phyloP scores from a whole-genome alignment of 1,139 yeast genomes.

The Sporopachydermia cereana region DNA sequence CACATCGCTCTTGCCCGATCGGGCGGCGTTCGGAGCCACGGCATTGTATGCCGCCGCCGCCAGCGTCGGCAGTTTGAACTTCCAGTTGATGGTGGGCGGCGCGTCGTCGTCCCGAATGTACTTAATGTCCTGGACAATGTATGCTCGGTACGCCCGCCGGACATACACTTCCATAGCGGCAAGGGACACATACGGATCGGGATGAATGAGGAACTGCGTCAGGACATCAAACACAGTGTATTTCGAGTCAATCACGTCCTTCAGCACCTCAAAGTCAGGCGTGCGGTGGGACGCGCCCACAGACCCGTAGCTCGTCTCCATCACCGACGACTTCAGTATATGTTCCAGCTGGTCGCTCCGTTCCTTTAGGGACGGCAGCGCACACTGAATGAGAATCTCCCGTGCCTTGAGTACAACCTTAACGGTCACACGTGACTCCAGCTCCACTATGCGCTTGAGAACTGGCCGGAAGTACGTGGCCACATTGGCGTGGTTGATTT shows the following conservation, averaged over 20 bases:
- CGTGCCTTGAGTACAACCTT: slow-evolving; percentile 95
- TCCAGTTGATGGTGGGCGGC: slow-evolving; percentile 71
- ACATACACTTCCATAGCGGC: slow-evolving; percentile 97
- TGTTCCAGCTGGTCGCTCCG: slow-evolving; percentile 96
- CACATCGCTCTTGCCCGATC: slow-evolving; percentile 28
- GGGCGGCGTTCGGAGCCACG: slow-evolving; percentile 37
- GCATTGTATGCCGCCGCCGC: slow-evolving; percentile 55
- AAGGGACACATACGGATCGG: slow-evolving; percentile 80
- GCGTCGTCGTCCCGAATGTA: slow-evolving; percentile 47
- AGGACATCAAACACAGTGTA: slow-evolving; percentile 94
- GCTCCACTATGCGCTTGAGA: slow-evolving; percentile 68
- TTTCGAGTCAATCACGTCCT: slow-evolving; percentile 90
- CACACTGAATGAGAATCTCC: slow-evolving; percentile 91
- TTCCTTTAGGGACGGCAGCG: slow-evolving; percentile 90
- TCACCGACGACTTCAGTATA: slow-evolving; percentile 83
- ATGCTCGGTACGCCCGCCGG: slow-evolving; percentile 95
- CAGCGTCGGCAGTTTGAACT: slow-evolving; percentile 74
- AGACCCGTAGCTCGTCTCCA: slow-evolving; percentile 76
- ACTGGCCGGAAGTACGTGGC: slow-evolving; percentile 61
- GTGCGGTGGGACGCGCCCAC: slow-evolving; percentile 62
- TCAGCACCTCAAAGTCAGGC: slow-evolving; percentile 70
- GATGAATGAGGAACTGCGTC: slow-evolving; percentile 75
- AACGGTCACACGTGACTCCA: slow-evolving; percentile 82
- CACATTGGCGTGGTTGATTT: slow-evolving; percentile 40
- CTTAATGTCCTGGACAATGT: slow-evolving; percentile 66